Evolutionary conservation across 2,329 filamentous ascomycete genomes (phyloP), one percentile per base, ranked within the genome.

Genomic region (Aspergillus clavatus): DNA sequence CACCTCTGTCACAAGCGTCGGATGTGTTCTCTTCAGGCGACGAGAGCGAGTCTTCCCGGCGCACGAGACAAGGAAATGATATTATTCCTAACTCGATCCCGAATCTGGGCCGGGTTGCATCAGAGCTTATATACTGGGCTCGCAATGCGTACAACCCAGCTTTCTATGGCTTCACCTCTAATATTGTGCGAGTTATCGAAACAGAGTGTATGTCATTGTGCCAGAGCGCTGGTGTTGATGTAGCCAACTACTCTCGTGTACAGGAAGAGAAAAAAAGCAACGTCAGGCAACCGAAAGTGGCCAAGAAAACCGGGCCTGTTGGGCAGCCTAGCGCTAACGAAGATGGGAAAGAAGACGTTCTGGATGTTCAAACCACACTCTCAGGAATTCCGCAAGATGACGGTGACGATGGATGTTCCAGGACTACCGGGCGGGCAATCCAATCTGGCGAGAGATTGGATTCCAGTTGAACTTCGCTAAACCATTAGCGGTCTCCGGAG

Each of bases 71-170:
- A 24, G 23, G 23, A 24, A 14, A 46, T 51, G 5, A 33, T 57
- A 29, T 55, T 43, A 36, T 47, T 42, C 22, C 55, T 46, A 33
- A 61, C 51, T 49, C 60, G 39, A 58, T 65, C 19, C 62, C 66
- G 16, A 61, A 69, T 24, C 46, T 67, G 11, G 62, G 62, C 7
- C 66, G 67, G 7, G 65, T 71, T 16, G 66, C 68, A 3, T 63
- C 64, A 0, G 66, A 69, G 37, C 60, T 72, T 5, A 65, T 69
- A 36, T 70, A 71, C 48, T 72, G 69, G 69, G 66, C 68, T n/a
- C 65, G 65, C 11, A 66, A 71, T 45, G 68, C 69, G 7, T 71
- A 71, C 47, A 70, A 70, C 39, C 69, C 69, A 1, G 59, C 68
- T 6, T 71, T 69, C 38, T 71, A 70, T 19, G 68, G 69, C 0